Base-by-base conservation (phyloP, 805 yeast species). In the Metschnikowia noctiluminum region DNA sequence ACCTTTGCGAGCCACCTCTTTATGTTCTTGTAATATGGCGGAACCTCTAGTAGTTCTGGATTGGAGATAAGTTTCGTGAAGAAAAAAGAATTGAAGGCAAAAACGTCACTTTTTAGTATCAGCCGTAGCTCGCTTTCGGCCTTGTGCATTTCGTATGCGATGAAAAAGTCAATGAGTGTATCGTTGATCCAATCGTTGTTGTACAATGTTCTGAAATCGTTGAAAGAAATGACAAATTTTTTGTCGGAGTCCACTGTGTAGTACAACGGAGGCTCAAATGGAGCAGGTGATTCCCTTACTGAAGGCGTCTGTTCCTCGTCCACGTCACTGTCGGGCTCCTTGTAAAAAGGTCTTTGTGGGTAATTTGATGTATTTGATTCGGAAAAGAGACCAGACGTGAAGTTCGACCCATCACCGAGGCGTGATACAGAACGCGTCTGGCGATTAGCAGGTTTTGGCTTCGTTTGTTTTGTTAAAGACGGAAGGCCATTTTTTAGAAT, bases 161-260 rank as follows among this genome's bases (percentile, higher is more conserved):
- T 73, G 59, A 88, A 90, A 62, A 92, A 92, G 64, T 89, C 96
- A 47, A 94, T 84, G 43, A 94, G 71, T 0, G 86, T 79, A 61
- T 94, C 99, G 68, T 94, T 92, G 42, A 94, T 80, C 91, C 96
- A 92, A 53, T 87, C 88, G 41, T 84, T 83, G 49, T 85, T 84
- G 60, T 84, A 82, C 9, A 92, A 73, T 40, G 97, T 86, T 52
- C 80, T 80, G 63, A 87, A 89, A 62, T 94, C 99, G 35, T 79
- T 74, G 50, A 80, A 77, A 0, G 82, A 74, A 8, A 92, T 77
- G 5, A 77, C 76, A 54, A 87, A 77, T 1, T 68, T 64, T 37
- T 80, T 75, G 6, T 77, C 78, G 56, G 82, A 85, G 27, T 67
- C 62, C 57, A 89, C 83, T 14, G 66, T 68, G 54, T 79, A 75